A percentile compares a stretch with the other conserved stretches of the same genome.
Conservation (phyloP, 148 eudicot genomes). For the Nyssa sinensis region DNA sequence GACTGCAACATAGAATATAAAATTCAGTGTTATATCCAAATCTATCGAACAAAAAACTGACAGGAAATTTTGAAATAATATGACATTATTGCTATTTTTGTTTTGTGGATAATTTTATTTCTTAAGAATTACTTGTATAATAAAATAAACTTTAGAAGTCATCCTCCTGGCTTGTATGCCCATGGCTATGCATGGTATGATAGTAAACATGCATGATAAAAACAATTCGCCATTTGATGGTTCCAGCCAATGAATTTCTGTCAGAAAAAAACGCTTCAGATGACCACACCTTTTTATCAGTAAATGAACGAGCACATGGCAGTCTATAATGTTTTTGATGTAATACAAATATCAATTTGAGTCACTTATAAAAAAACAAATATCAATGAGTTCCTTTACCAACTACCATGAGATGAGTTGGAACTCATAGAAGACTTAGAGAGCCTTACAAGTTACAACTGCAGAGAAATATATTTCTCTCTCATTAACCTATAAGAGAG, state of each 20-base stretch:
- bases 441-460: neutral
- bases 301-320: too few species aligned
- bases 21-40: neutral
- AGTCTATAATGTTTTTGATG: neutral
- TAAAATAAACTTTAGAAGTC: neutral
- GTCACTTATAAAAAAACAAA: too few species aligned
- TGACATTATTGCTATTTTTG: too few species aligned
- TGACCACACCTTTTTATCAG: too few species aligned
- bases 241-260: neutral
- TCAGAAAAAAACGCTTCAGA: constrained; percentile 1
- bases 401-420: neutral
- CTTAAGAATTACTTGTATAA: neutral
- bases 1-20: constrained; percentile 35
- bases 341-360: neutral
- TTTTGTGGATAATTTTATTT: neutral
- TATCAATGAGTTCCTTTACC: neutral
- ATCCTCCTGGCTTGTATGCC: neutral
- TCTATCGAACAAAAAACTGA: neutral
- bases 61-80: neutral
- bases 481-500: neutral
- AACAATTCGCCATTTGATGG: constrained; percentile 5
- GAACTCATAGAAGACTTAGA: neutral
- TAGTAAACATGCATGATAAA: neutral
- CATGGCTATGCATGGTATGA: constrained; percentile 5
- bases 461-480: neutral